phyloP scores from a whole-genome alignment of 352 stramenopile species.

The Pythium phragmitis region DNA sequence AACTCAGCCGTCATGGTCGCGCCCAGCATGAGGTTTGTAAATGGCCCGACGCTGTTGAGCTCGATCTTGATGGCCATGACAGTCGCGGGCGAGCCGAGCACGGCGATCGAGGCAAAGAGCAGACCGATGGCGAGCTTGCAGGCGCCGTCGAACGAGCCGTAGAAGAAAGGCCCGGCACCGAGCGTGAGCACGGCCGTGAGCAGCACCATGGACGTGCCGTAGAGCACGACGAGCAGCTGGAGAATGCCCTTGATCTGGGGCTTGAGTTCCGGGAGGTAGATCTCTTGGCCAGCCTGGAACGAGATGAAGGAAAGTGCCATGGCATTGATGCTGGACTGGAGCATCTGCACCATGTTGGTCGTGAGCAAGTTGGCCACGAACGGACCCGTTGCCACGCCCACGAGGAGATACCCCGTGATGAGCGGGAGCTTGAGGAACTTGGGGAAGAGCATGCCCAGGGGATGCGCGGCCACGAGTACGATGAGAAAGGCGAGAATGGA shows the following conservation, averaged over 20 bases:
- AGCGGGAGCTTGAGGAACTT: slow-evolving; percentile 54
- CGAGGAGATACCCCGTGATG: slow-evolving; percentile 64
- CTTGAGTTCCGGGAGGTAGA: slow-evolving; percentile 61
- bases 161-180: slow-evolving; percentile 61
- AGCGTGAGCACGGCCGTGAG: slow-evolving; percentile 43
- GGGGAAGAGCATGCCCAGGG: slow-evolving; percentile 59
- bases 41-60: slow-evolving; percentile 65
- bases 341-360: slow-evolving; percentile 36
- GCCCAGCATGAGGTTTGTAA: slow-evolving; percentile 74
- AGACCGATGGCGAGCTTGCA: slow-evolving; percentile 66
- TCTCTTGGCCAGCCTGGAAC: slow-evolving; percentile 71
- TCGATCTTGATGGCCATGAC: slow-evolving; percentile 82
- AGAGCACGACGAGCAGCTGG: slow-evolving; percentile 46
- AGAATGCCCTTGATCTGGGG: slow-evolving; percentile 66
- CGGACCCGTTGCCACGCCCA: slow-evolving; percentile 53
- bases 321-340: slow-evolving; percentile 53
- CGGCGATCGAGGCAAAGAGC: slow-evolving; percentile 73
- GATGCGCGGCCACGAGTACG: slow-evolving; percentile 53
- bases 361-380: slow-evolving; percentile 55
- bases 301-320: slow-evolving; percentile 75
- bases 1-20: slow-evolving; percentile 72
- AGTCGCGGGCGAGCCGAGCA: slow-evolving; percentile 60
- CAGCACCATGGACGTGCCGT: slow-evolving; percentile 54
- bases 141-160: slow-evolving; percentile 38
- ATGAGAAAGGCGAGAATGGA: slow-evolving; percentile 52